Evolutionary conservation across 495 filamentous ascomycete genomes (phyloP).

Genomic region (Talaromyces thailandensis): DNA sequence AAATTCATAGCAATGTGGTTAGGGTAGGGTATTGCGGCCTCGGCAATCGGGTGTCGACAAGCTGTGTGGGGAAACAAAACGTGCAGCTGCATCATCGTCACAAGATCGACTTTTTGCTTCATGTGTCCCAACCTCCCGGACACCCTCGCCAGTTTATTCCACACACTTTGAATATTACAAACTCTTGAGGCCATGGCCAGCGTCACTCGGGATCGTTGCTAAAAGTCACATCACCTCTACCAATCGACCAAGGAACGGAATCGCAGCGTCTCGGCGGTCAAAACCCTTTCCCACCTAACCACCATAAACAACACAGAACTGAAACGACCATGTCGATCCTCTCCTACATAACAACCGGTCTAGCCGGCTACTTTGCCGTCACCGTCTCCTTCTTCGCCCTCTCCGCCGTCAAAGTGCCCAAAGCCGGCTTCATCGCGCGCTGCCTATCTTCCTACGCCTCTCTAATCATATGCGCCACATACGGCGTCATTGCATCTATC

Average conservation of each 20-base stretch:
- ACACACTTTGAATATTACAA: neutral
- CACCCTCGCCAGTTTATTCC: neutral
- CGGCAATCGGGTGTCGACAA: neutral
- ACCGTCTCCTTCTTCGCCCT: conserved; percentile 50
- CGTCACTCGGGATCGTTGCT: neutral
- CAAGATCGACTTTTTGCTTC: conserved; percentile 7
- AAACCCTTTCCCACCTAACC: neutral
- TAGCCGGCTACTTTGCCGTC: conserved; percentile 45
- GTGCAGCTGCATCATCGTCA: neutral
- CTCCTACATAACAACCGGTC: conserved; percentile 40
- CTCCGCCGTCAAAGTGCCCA: conserved; percentile 41
- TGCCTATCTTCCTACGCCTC: conserved; percentile 61
- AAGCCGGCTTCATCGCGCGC: conserved; percentile 61
- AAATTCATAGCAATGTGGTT: neutral
- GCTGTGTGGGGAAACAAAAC: neutral
- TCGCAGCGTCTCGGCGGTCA: neutral
- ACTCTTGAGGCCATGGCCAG: neutral
- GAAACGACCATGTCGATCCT: conserved; percentile 27
- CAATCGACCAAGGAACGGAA: neutral
- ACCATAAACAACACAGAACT: neutral
- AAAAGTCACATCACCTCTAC: neutral
- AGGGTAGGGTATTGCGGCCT: neutral
- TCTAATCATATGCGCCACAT: conserved; percentile 54
- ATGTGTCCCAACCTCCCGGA: neutral
- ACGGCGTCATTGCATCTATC: conserved; percentile 71